Base-by-base conservation (phyloP, 78 protist species). In the Mantamonas sphyraenae region DNA sequence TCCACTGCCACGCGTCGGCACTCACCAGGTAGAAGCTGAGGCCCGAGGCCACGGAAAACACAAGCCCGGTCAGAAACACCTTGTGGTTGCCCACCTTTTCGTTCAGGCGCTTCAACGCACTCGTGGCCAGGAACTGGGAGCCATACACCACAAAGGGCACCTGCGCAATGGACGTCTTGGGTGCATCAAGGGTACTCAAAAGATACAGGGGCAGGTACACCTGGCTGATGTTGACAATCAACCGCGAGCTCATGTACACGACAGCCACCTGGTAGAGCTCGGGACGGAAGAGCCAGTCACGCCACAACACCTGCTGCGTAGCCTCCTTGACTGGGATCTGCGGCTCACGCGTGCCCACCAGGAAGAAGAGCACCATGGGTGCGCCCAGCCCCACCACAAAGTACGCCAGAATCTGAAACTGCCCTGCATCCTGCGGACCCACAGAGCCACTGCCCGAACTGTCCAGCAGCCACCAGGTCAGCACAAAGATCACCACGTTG, bases 191-290 rank as follows among this genome's bases (percentile, higher is more conserved):
- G 35, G 70, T 22, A 50, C 38, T 50, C 50, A 64, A 16, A 19
- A 64, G 39, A 22, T 35, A 64, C 50, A 64, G 31, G 3, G 70
- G 39, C 19, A 64, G 56, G 56, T 64, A 64, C 26, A 31, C 24
- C 70, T 64, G 70, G 35, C 51, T 35, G 51, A 64, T 64, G 70
- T 64, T 64, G 60, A 64, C 70, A 10, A 64, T 4, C 31, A 64
- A 22, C 14, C 70, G 37, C 33, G 70, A 5, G 43, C 70, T 37
- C 70, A 64, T 64, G 70, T 64, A 64, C 70, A 64, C 28, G 10
- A 2, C 9, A 12, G 39, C 70, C 3, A 64, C 50, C 39, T n/a
- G 28, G 56, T 64, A 64, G 24, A 64, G 38, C 50, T 35, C 8
- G 3, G 20, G 16, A 3, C 34, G 9, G 31, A 4, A 8, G 31